phyloP scores from a whole-genome alignment of 495 filamentous ascomycete species.

The Aspergillus incahuasiensis region DNA sequence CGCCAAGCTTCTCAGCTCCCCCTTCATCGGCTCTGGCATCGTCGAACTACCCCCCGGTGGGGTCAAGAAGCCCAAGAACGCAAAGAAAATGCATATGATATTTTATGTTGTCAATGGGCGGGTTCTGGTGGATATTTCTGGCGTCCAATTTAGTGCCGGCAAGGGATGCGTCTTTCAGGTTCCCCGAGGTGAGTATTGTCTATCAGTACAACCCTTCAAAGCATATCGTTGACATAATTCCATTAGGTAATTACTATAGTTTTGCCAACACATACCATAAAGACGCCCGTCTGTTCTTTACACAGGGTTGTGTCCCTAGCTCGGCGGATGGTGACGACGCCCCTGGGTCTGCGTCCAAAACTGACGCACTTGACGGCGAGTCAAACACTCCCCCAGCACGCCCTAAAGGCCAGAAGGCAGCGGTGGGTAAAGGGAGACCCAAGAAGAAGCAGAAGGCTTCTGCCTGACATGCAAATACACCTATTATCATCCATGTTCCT shows the following conservation, averaged over 20 bases:
- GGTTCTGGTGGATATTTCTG: constrained; percentile 66
- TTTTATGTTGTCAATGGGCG: constrained; percentile 83
- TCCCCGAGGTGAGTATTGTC: constrained; percentile 68
- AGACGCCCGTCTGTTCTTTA: constrained; percentile 76
- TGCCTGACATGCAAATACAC: background rate
- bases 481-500: background rate
- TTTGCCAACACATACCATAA: constrained; percentile 67
- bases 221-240: background rate
- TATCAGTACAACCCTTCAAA: background rate
- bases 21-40: constrained; percentile 83
- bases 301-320: constrained; percentile 64
- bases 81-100: constrained; percentile 88
- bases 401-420: constrained; percentile 9
- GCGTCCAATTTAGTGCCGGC: constrained; percentile 76
- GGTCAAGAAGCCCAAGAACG: constrained; percentile 83
- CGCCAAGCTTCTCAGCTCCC: constrained; percentile 75
- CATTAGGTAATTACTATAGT: constrained; percentile 75
- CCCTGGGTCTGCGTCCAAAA: constrained; percentile 25
- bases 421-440: constrained; percentile 31
- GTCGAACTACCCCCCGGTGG: constrained; percentile 80
- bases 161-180: constrained; percentile 90
- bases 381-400: constrained; percentile 17
- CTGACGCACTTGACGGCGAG: constrained; percentile 25
- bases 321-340: constrained; percentile 25
- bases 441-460: constrained; percentile 39